Percentiles rank a stretch among this genome's conserved stretches.
phyloP scores from a whole-genome alignment of 495 filamentous ascomycete species.

The Chaetomium tenue region DNA sequence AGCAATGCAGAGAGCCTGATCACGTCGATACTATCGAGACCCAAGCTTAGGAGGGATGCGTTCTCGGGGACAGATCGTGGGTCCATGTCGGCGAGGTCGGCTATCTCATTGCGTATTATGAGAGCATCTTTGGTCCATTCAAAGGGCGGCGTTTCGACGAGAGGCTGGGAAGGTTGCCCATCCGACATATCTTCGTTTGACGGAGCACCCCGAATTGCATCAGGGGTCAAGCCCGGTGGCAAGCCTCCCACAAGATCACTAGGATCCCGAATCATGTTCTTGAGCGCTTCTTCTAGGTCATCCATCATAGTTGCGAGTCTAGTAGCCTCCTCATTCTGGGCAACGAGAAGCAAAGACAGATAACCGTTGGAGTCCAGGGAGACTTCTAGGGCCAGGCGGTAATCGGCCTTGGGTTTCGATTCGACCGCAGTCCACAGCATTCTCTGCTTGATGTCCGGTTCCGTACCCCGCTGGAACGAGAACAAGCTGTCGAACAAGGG shows the following conservation, averaged over 20 bases:
- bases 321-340: conserved; percentile 44
- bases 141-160: conserved; percentile 33
- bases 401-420: conserved; percentile 55
- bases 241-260: neutral
- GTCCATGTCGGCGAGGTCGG: conserved; percentile 55
- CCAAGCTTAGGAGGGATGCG: conserved; percentile 61
- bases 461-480: conserved; percentile 64
- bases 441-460: neutral
- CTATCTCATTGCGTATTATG: conserved; percentile 58
- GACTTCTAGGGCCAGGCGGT: conserved; percentile 73
- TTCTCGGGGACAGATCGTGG: conserved; percentile 48
- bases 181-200: neutral
- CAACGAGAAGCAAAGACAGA: conserved; percentile 56
- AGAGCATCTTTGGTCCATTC: conserved; percentile 53
- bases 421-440: conserved; percentile 57
- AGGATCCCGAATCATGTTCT: conserved; percentile 13
- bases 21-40: conserved; percentile 67
- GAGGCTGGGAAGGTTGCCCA: neutral
- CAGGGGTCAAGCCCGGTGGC: neutral
- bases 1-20: conserved; percentile 67
- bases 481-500: conserved; percentile 81
- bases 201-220: neutral
- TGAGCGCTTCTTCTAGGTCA: conserved; percentile 39
- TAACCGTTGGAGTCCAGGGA: conserved; percentile 47
- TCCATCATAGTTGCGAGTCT: conserved; percentile 41